Base-by-base conservation (phyloP, 2,329 filamentous ascomycete species). In the Colletotrichum magnum region DNA sequence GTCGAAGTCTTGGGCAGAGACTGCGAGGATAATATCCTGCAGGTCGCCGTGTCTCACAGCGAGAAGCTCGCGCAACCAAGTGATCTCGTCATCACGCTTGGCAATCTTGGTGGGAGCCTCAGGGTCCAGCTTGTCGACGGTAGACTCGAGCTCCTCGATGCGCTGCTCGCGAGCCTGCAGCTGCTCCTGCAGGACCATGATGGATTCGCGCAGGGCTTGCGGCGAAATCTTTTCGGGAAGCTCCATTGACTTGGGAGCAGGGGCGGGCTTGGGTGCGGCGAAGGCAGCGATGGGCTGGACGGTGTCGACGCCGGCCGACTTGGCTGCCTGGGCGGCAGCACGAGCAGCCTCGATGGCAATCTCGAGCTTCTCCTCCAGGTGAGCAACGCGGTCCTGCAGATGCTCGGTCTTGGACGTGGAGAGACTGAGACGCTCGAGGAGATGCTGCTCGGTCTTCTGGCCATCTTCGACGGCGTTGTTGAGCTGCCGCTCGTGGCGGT, bases 121-220 rank as follows among this genome's bases (percentile, higher is more conserved):
- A 9, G 90, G 91, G 74, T 97, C 94, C 3, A 92, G 81, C 69
- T 88, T 87, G 18, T 88, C 83, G 7, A 94, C 84, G 60, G 90
- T 86, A 60, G 91, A 88, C 80, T 97, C 94, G 13, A 98, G 90
- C 71, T 92, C 89, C 78, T 99, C 96, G 73, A 98, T 97, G 47
- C 90, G 91, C 69, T 92, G 88, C 82, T 99, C 96, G 61, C 96
- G 94, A 74, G 96, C 94, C 79, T 98, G 96, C 6, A 99, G 87
- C 80, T 99, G 96, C 79, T 98, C 95, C 81, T 99, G 96, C 28
- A 99, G 86, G 18, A 98, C 96, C 81, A 97, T 91, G 77, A 99
- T 98, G 1, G 95, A 97, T 81, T 99, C 96, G 36, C 96, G 92
- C 39, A 99, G 88, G 6, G 96, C 96, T 80, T 98, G 95, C 1